Evolutionary conservation across 345 rosid genomes (phyloP), one percentile per base, ranked within the genome.

Genomic region (Gossypium arboreum): DNA sequence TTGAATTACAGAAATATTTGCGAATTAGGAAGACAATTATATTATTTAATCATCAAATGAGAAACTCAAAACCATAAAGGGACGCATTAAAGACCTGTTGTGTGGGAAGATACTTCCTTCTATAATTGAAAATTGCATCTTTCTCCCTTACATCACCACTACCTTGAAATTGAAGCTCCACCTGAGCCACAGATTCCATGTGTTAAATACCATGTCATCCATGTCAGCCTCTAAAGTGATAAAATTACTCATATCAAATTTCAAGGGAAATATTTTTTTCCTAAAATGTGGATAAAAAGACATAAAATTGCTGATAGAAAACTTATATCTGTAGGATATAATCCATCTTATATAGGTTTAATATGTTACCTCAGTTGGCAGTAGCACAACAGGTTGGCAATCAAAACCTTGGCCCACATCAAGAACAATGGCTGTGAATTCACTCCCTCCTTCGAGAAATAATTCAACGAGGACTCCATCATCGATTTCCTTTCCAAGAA

Each of bases 71-170:
- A 44, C 29, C 16, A 24, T 47, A 60, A 45, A 9, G 60, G 56
- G 72, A 76, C 17, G 51, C 27, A 66, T 10, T 51, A 61, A 71
- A 27, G 82, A 94, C 98, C 98, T 94, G 96, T 69, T 88, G 93
- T 45, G 98, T 92, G 55, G 98, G 98, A 77, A 94, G 91, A 89
- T 94, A 94, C 83, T 94, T 92, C 81, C 95, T 91, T 62, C 95
- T 85, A 73, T 91, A 94, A 81, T 94, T 92, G 78, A 94, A 94
- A 79, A 92, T 92, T 17, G 91, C 88, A 72, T 94, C 92, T 68
- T 83, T 84, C 84, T 88, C 94, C 74, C 84, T 79, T 55, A 76
- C 75, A 81, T 87, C 94, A 80, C 74, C 81, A 74, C 82, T 86
- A 47, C 89, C 93, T 72, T 80, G 88, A 83, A 84, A 85, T 76